phyloP scores from a whole-genome alignment of 129 eudicot genomes.

The Chrysanthemum makinoi region DNA sequence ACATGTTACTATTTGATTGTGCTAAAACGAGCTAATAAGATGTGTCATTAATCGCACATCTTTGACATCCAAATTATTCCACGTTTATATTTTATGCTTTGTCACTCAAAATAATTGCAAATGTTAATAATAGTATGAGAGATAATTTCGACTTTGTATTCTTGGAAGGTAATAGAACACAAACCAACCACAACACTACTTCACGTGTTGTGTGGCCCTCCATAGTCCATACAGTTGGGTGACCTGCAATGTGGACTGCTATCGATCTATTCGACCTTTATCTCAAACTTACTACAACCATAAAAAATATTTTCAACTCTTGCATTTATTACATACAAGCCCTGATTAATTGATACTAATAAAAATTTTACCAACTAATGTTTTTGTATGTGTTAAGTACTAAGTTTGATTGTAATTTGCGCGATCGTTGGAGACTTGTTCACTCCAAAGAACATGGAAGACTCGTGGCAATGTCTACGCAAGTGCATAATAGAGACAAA shows the following conservation, averaged over 20 bases:
- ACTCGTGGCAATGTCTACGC: constrained; percentile 15
- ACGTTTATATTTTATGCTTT: background rate
- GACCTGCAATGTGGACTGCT: constrained; percentile 8
- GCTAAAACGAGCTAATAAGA: too few species aligned
- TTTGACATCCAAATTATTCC: background rate
- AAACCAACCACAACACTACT: constrained; percentile 19
- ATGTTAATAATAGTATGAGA: background rate
- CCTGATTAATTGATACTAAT: too few species aligned
- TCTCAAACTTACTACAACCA: constrained; percentile 4
- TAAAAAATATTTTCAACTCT: background rate
- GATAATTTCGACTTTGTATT: background rate
- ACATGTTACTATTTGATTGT: too few species aligned
- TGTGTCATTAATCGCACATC: too few species aligned
- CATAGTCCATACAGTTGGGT: constrained; percentile 5
- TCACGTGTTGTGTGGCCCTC: constrained; percentile 31
- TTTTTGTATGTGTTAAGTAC: background rate
- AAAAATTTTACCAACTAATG: background rate
- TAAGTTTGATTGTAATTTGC: background rate
- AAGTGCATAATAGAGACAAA: constrained; percentile 21
- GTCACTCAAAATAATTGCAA: background rate
- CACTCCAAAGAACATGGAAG: constrained; percentile 8
- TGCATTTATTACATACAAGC: background rate
- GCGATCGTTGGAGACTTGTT: background rate
- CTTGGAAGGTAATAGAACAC: constrained; percentile 3
- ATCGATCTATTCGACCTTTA: background rate